A percentile compares a stretch with the other conserved stretches of the same genome.
Conservation (phyloP, 1,284 basidiomycete species). For the Ceratobasidium sp. region DNA sequence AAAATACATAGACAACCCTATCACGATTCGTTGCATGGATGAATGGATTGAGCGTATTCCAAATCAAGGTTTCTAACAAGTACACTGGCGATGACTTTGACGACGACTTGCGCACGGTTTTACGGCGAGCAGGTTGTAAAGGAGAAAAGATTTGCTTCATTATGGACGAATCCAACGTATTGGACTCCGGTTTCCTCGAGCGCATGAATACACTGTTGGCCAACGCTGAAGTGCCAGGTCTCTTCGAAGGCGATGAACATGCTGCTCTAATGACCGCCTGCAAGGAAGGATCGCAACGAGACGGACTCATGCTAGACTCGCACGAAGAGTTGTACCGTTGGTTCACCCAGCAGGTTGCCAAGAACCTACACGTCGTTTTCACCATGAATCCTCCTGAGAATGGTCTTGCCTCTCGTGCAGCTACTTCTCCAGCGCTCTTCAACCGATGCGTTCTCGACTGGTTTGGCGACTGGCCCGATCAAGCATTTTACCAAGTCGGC, state of each 20-base stretch:
- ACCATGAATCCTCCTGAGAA: constrained; percentile 99
- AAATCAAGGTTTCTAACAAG: constrained; percentile 98
- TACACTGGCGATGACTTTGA: constrained; percentile 99
- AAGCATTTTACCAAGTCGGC: constrained; percentile 96
- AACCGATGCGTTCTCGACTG: constrained; percentile 98
- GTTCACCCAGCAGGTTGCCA: constrained; percentile 97
- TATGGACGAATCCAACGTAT: constrained; percentile 99
- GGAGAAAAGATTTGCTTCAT: constrained; percentile 99
- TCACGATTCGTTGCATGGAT: constrained; percentile 99
- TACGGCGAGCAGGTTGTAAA: constrained; percentile 95
- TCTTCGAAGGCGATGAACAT: constrained; percentile 99
- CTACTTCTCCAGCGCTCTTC: constrained; percentile 97
- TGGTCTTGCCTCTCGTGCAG: constrained; percentile 93
- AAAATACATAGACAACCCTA: constrained; percentile 82
- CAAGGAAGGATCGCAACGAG: constrained; percentile 97
- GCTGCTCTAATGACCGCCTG: constrained; percentile 97
- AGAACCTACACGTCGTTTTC: constrained; percentile 97
- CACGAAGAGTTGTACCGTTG: constrained; percentile 97
- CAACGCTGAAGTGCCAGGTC: constrained; percentile 99
- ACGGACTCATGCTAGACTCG: constrained; percentile 97
- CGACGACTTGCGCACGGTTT: constrained; percentile 93
- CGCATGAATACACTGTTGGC: constrained; percentile 99
- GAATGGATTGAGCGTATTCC: constrained; percentile 98
- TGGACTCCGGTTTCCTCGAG: constrained; percentile 98
- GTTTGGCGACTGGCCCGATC: constrained; percentile 99